Evolutionary conservation across 495 filamentous ascomycete species (phyloP), one percentile per base, ranked within the genome.

Genomic region (Parachaetomium inaequale): DNA sequence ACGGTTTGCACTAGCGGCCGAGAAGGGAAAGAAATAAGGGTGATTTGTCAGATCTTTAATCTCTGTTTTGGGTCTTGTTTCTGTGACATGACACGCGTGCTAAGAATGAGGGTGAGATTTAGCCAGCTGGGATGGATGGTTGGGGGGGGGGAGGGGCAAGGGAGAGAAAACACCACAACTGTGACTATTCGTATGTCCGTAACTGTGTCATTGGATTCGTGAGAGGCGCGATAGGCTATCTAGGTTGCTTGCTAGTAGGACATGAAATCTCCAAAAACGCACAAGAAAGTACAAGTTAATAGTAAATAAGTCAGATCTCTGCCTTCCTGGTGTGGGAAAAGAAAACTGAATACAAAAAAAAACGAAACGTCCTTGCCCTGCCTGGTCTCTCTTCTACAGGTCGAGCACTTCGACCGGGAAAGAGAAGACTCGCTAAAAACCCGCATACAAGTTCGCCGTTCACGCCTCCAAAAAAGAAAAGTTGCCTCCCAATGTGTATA

Each of bases 401-500:
- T 66, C 64, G 64, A 66, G 61, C 64, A 63, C 64, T 66, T 66
- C 64, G 64, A 59, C 56, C 28, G n/a, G 8, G 23, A 5, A 60
- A 32, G 43, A 56, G 53, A 62, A 54, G 31, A 34, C 23, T 15
- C 26, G 42, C 17, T 19, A 51, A 54, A 45, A 62, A 57, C 25
- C 50, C 46, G 5, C 31, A 36, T 29, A 49, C 21, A 28, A 12
- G 15, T 61, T 55, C 61, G 64, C 64, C 46, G n/a, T 59, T 29
- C 32, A 40, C 47, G n/a, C 47, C 55, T 25, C 38, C 7, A 15
- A 55, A 55, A 34, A 25, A 23, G 34, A 15, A 40, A 31, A 7
- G 6, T 53, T 50, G 26, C 62, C 56, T 38, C 46, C 61, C 34
- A 28, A 19, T 36, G 56, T 58, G 43, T 58, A 50, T 26, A 52